Base-by-base conservation (phyloP, 352 stramenopile species). In the Aphanomyces stellatus region DNA sequence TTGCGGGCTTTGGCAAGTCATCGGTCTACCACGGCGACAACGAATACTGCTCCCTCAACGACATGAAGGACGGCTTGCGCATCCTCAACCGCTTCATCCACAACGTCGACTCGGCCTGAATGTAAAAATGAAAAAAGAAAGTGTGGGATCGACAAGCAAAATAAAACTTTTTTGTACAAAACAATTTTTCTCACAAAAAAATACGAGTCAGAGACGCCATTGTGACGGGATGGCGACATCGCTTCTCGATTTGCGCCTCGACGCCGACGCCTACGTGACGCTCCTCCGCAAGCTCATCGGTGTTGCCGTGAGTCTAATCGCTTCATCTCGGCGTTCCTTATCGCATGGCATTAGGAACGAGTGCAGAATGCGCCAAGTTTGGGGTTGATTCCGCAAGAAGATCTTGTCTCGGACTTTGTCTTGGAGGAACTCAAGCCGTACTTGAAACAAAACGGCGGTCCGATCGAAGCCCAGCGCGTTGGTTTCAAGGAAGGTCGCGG, bases 11-110 rank as follows among this genome's bases (percentile, higher is more conserved):
- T 60, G 83, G 85, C 62, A 87, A 88, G 72, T 92, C 80, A 65
- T 78, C 83, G 0, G 83, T 92, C 28, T 96, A 97, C 72, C 91
- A 97, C 74, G 91, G 87, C 19, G 90, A 97, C 74, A 97, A 97
- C 71, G 91, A 97, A 72, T 96, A 88, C 74, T 96, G 88, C 61
- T 76, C 70, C 48, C 74, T 97, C 41, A 91, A 71, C 62, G 86
- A 95, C 62, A 96, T 97, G 84, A 77, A 81, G 63, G 76, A 96
- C 59, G 91, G 88, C 15, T 72, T 92, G 24, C 85, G 90, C 76
- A 95, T 97, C 66, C 79, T 97, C 17, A 76, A 87, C 30, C 77
- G 73, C 41, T 91, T 89, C 37, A 87, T 96, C 72, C 72, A 77
- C 60, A 89, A 92, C 56, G 80, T 91, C 33, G 80, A 91, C 22